Percentiles rank a stretch among this genome's conserved stretches.
phyloP scores from a whole-genome alignment of 2,329 filamentous ascomycete species.

The Talaromyces sp. region DNA sequence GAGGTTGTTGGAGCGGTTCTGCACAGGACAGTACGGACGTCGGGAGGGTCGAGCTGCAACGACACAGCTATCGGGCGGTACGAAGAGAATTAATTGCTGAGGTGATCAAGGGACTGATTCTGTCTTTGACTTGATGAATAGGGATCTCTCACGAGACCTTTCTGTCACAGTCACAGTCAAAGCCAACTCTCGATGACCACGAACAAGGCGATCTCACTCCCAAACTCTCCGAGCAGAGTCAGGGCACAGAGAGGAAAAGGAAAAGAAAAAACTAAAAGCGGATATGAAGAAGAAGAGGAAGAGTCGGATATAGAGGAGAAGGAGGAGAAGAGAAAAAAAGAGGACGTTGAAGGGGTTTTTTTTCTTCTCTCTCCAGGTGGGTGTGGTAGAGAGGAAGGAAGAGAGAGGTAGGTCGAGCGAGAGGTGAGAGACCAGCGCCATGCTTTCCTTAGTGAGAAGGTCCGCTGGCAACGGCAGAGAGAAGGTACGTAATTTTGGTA shows the following conservation, averaged over 20 bases:
- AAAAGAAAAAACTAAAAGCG: constrained; percentile 21
- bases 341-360: constrained; percentile 35
- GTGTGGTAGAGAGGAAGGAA: constrained; percentile 39
- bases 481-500: constrained; percentile 14
- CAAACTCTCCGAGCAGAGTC: constrained; percentile 40
- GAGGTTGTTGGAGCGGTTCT: constrained; percentile 30
- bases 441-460: not conserved
- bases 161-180: not conserved
- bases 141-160: constrained; percentile 3
- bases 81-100: constrained; percentile 32
- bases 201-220: constrained; percentile 35
- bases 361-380: constrained; percentile 41
- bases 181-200: constrained; percentile 20
- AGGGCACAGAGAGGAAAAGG: constrained; percentile 20
- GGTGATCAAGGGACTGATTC: not conserved
- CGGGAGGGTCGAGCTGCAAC: constrained; percentile 35
- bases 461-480: not conserved
- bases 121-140: not conserved
- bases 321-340: constrained; percentile 33
- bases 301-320: constrained; percentile 31
- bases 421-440: constrained; percentile 21
- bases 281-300: constrained; percentile 26
- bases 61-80: constrained; percentile 34
- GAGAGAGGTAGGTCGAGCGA: constrained; percentile 21
- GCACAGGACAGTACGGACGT: constrained; percentile 35